Percentiles rank a stretch among this genome's conserved stretches.
phyloP scores from a whole-genome alignment of 139 green algal species.

The Chlamydomonas applanata region DNA sequence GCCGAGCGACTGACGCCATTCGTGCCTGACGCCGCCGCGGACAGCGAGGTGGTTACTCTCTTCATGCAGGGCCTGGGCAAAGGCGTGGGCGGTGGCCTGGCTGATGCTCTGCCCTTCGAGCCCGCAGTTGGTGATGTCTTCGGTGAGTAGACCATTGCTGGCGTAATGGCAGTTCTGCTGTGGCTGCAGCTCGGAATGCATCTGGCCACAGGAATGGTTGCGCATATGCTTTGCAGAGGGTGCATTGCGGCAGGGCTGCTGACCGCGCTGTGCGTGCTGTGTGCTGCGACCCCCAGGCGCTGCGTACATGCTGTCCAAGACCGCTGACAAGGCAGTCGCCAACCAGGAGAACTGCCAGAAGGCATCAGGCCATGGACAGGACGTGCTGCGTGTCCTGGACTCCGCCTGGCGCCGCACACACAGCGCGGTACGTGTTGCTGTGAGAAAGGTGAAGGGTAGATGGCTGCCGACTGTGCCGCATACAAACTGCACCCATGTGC shows the following conservation, averaged over 20 bases:
- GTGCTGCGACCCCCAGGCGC: not conserved
- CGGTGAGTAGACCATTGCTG: no score
- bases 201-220: no score
- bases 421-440: not conserved
- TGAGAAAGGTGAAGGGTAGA: constrained; percentile 12
- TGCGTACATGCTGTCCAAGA: constrained; percentile 9
- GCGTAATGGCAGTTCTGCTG: no score
- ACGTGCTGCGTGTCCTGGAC: constrained; percentile 46
- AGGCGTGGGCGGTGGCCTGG: constrained; percentile 1
- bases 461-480: not conserved
- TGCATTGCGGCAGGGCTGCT: no score
- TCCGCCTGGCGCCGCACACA: constrained; percentile 14
- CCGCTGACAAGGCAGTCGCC: constrained; percentile 5
- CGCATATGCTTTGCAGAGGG: no score
- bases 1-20: no score
- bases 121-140: no score
- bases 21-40: not conserved
- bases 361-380: constrained; percentile 28
- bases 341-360: constrained; percentile 41
- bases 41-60: not conserved
- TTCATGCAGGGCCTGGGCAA: constrained; percentile 6
- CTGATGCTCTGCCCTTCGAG: not conserved
- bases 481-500: not conserved
- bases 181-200: no score
- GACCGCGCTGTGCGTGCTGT: no score